A percentile compares a stretch with the other conserved stretches of the same genome.
Evolutionary conservation across 805 yeast genomes (phyloP).

Genomic region (Vanderwaltozyma tropicalis): DNA sequence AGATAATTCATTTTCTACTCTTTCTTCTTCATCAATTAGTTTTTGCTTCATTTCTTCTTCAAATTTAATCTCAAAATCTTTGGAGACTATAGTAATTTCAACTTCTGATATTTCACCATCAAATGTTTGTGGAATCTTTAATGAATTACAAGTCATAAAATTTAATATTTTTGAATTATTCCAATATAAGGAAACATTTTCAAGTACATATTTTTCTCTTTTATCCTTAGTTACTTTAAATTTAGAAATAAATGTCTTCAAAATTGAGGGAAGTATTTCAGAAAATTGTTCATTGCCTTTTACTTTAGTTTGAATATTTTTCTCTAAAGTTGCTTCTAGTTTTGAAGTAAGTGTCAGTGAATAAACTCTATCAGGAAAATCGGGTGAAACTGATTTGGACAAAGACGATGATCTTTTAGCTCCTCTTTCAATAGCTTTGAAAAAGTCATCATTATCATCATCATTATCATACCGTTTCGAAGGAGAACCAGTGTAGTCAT

Average conservation of each 20-base stretch:
- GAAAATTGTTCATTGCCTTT: constrained; percentile 20
- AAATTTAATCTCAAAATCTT: constrained; percentile 4
- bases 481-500: background rate
- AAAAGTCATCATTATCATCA: constrained; percentile 21
- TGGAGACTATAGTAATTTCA: constrained; percentile 15
- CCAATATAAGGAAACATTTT: constrained; percentile 21
- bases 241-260: constrained; percentile 15
- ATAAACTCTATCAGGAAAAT: constrained; percentile 14
- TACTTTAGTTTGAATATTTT: constrained; percentile 21
- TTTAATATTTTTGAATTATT: constrained; percentile 19
- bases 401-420: constrained; percentile 5
- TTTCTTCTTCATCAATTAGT: background rate
- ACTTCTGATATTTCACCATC: constrained; percentile 18
- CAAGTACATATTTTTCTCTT: constrained; percentile 11
- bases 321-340: constrained; percentile 20
- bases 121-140: constrained; percentile 16
- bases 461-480: too few relatives aligned
- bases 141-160: constrained; percentile 26
- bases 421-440: constrained; percentile 13
- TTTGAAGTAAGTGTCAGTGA: constrained; percentile 20
- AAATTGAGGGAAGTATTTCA: constrained; percentile 20
- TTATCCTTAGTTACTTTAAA: constrained; percentile 12
- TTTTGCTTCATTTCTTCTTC: constrained; percentile 1
- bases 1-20: background rate
- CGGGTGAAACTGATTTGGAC: constrained; percentile 5